A percentile compares a stretch with the other conserved stretches of the same genome.
Conservation (phyloP, 768 basidiomycete genomes). For the Pleurotus giganteus region DNA sequence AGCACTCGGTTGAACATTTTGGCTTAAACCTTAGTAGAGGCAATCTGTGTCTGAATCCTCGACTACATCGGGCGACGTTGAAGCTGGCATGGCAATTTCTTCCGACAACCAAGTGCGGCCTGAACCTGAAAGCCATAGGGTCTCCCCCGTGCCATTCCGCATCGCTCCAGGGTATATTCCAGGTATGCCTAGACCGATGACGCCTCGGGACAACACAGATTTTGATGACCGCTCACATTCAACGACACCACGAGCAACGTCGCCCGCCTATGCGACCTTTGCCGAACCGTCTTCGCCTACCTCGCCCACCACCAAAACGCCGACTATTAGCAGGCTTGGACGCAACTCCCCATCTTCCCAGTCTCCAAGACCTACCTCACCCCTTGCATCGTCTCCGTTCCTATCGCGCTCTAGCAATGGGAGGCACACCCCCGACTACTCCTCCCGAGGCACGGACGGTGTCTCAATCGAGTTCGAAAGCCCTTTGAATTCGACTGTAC, state of each 20-base stretch:
- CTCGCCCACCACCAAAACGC: conserved; percentile 33
- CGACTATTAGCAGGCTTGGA: conserved; percentile 46
- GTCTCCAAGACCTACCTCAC: conserved; percentile 45
- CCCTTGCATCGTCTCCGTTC: conserved; percentile 42
- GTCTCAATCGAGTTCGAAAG: conserved; percentile 42
- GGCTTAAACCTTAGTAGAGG: conserved; percentile 23
- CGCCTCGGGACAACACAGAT: conserved; percentile 71
- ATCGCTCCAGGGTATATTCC: conserved; percentile 78
- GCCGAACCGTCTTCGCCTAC: conserved; percentile 28
- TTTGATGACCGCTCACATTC: conserved; percentile 70
- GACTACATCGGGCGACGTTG: conserved; percentile 42
- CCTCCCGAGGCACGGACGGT: conserved; percentile 30
- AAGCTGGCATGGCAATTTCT: conserved; percentile 71
- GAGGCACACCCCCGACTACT: conserved; percentile 60
- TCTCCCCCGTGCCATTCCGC: conserved; percentile 53
- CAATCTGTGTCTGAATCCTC: conserved; percentile 31
- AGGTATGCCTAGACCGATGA: conserved; percentile 90
- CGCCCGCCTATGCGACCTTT: conserved; percentile 45
- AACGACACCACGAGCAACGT: conserved; percentile 78
- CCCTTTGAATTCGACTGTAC: conserved; percentile 47
- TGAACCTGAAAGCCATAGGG: conserved; percentile 48
- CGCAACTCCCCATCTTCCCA: conserved; percentile 53
- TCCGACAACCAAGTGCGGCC: conserved; percentile 52
- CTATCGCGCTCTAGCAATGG: conserved; percentile 66
- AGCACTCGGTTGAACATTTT: conserved; percentile 2